phyloP scores from a whole-genome alignment of 192 early-diverging fungal species.

The Jimgerdemannia flammicorona region DNA sequence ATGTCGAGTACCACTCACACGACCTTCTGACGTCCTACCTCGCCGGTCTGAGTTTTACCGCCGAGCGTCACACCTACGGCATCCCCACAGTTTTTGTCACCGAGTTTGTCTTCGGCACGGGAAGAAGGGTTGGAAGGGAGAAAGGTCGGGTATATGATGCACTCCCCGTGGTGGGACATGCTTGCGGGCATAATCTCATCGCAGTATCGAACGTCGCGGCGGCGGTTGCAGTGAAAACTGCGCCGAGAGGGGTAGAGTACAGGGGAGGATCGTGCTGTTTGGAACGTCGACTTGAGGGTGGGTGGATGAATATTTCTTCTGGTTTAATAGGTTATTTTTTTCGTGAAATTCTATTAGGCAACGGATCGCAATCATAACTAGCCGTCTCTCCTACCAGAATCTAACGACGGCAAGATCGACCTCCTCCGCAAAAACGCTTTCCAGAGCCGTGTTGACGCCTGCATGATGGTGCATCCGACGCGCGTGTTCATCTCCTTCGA shows the following conservation, averaged over 20 bases:
- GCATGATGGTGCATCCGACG: constrained; percentile 82
- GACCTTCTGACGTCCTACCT: constrained; percentile 62
- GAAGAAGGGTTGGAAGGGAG: constrained; percentile 41
- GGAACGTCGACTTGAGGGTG: constrained; percentile 66
- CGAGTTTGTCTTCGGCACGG: constrained; percentile 47
- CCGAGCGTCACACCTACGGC: constrained; percentile 55
- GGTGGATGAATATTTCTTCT: neutral
- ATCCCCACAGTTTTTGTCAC: constrained; percentile 76
- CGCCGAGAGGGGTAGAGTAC: constrained; percentile 28
- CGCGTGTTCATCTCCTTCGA: constrained; percentile 15
- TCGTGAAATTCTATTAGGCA: too few relatives aligned
- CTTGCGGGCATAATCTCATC: constrained; percentile 69
- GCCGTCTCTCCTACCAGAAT: constrained; percentile 18
- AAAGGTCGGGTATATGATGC: constrained; percentile 64
- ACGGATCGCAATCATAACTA: too few relatives aligned
- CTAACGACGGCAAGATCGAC: constrained; percentile 66
- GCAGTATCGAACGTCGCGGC: constrained; percentile 60
- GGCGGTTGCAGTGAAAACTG: constrained; percentile 42
- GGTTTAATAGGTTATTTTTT: neutral
- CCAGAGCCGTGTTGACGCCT: constrained; percentile 58
- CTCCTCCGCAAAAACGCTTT: constrained; percentile 68
- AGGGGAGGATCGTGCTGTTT: constrained; percentile 55
- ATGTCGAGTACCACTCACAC: constrained; percentile 57
- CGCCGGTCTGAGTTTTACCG: constrained; percentile 54
- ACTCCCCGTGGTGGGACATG: constrained; percentile 62